Evolutionary conservation across 1,139 yeast genomes (phyloP), one percentile per base, ranked within the genome.

Genomic region (Lipomyces yarrowii): DNA sequence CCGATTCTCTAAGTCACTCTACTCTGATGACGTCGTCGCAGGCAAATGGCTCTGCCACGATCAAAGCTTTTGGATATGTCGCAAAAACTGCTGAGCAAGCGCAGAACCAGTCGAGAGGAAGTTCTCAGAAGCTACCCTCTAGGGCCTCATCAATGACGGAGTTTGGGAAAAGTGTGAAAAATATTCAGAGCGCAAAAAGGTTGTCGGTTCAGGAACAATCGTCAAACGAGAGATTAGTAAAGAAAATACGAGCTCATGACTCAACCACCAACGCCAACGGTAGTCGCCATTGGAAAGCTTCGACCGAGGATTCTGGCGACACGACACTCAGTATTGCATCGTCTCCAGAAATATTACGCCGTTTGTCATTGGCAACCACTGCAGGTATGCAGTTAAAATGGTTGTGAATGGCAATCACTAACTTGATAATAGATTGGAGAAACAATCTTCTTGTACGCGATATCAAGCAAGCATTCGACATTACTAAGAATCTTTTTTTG

Each of bases 61-160:
- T 64, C 23, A 30, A 11, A 32, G 56, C 53, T 7, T 56, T 61
- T 52, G 64, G 64, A 3, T 13, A 37, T 7, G 48, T 64, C 15
- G 26, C 63, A 26, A 64, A 64, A 37, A 0, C 37, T 46, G 18
- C 23, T 30, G 63, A 60, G 21, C 35, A 8, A 15, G 62, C 61
- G 26, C 23, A 57, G 48, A 53, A 13, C 10, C n/a, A 58, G 54
- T 60, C 63, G n/a, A 55, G 42, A 18, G 48, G 18, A 21, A 5
- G 18, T 42, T n/a, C 23, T 10, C 21, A 10, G 48, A 42, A 42
- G 48, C 11, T 21, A n/a, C 21, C 48, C 23, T 18, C n/a, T 11
- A 18, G 48, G 21, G 48, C 23, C 48, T 7, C 48, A 18, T 42
- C 48, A 18, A 42, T 42, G 48, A 42, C 48, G 5, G 48, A 42